phyloP scores from a whole-genome alignment of 2,329 filamentous ascomycete species.

The Penicillium sp. region DNA sequence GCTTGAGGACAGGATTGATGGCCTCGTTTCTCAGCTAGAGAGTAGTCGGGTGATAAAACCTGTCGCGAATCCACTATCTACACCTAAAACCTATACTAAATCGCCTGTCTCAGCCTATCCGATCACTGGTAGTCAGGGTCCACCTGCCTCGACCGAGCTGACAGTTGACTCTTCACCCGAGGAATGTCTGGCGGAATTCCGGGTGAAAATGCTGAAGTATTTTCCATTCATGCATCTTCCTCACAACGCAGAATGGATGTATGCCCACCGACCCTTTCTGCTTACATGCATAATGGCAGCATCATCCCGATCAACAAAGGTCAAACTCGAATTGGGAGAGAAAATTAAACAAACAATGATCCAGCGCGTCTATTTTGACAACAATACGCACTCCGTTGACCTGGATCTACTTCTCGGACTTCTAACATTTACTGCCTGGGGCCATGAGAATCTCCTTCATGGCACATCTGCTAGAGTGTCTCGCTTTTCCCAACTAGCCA shows the following conservation, averaged over 20 bases:
- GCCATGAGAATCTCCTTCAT: constrained; percentile 17
- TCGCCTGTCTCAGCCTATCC: not conserved
- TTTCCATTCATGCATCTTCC: constrained; percentile 51
- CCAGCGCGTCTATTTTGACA: constrained; percentile 49
- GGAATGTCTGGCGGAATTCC: constrained; percentile 45
- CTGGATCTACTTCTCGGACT: constrained; percentile 57
- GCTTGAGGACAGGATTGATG: constrained; percentile 30
- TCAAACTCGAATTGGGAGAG: constrained; percentile 44
- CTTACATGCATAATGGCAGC: constrained; percentile 54
- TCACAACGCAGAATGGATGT: constrained; percentile 40
- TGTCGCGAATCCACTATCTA: not conserved
- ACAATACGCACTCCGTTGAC: constrained; percentile 30
- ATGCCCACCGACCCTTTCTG: constrained; percentile 48
- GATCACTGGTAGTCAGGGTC: not conserved
- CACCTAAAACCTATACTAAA: not conserved
- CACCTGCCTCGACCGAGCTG: not conserved
- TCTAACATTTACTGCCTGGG: constrained; percentile 50
- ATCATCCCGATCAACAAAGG: constrained; percentile 44
- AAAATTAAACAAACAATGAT: constrained; percentile 49
- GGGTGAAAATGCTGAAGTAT: constrained; percentile 41
- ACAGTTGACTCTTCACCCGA: constrained; percentile 31
- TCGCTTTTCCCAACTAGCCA: constrained; percentile 13
- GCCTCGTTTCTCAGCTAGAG: constrained; percentile 27
- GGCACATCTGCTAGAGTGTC: constrained; percentile 10
- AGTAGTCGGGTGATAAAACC: not conserved